Evolutionary conservation across 208 protist genomes (phyloP).

Genomic region (Leptomonas seymouri): DNA sequence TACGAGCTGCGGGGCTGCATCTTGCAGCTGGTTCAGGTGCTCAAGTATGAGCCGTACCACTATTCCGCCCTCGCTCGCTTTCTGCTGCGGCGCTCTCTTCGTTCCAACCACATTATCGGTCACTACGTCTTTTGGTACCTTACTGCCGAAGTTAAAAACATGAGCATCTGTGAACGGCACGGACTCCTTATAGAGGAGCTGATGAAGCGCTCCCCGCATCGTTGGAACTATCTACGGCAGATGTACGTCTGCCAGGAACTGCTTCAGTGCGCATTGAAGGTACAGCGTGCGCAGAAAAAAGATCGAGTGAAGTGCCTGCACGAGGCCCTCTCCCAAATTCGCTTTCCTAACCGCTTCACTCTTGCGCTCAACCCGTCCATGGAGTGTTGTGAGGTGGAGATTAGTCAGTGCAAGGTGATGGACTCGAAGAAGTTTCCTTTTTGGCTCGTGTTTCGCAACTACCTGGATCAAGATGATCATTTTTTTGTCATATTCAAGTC

Average conservation of each 20-base stretch:
- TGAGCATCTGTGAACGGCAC: constrained; percentile 71
- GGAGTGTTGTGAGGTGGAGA: constrained; percentile 75
- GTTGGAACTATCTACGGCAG: constrained; percentile 57
- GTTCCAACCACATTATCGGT: constrained; percentile 75
- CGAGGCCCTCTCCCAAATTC: constrained; percentile 49
- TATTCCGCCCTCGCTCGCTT: constrained; percentile 71
- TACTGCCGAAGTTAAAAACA: constrained; percentile 81
- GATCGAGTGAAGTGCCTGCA: constrained; percentile 51
- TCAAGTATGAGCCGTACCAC: constrained; percentile 90
- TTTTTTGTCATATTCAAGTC: constrained; percentile 89
- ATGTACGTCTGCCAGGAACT: constrained; percentile 67
- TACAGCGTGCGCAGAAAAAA: constrained; percentile 55
- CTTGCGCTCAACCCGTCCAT: constrained; percentile 69
- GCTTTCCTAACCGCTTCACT: constrained; percentile 65
- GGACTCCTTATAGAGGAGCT: constrained; percentile 87
- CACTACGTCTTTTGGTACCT: constrained; percentile 91
- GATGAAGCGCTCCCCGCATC: constrained; percentile 56
- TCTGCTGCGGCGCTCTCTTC: constrained; percentile 69
- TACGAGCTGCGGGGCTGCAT: constrained; percentile 76
- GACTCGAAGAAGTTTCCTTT: constrained; percentile 93
- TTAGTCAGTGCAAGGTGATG: constrained; percentile 94
- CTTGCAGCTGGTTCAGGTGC: constrained; percentile 86
- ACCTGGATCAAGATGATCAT: constrained; percentile 55
- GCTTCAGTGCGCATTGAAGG: constrained; percentile 55
- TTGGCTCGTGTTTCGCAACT: constrained; percentile 92